phyloP scores from a whole-genome alignment of 225 moss, liverwort and hornwort species.

The Physcomitrium patens region DNA sequence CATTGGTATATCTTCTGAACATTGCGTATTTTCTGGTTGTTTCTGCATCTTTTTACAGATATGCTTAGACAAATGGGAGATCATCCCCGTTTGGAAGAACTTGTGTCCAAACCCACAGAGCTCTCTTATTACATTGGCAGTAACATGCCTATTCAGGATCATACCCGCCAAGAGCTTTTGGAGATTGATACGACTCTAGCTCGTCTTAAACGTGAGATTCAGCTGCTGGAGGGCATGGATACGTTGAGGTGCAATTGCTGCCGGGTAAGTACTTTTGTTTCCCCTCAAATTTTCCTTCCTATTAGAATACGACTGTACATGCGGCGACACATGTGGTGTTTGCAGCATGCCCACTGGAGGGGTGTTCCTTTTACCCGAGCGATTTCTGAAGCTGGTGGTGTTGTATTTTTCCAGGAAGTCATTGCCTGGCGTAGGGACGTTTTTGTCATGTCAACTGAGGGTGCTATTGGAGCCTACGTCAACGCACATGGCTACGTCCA shows the following conservation, averaged over 20 bases:
- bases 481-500: slow-evolving; percentile 86
- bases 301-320: slow-evolving; percentile 1
- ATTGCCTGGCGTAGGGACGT: slow-evolving; percentile 85
- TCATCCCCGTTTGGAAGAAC: slow-evolving; percentile 78
- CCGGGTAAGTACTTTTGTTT: slow-evolving; percentile 42
- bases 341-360: not conserved
- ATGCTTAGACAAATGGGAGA: slow-evolving; percentile 91
- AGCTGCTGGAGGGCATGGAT: slow-evolving; percentile 88
- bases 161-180: slow-evolving; percentile 91
- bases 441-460: slow-evolving; percentile 94
- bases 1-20: not conserved
- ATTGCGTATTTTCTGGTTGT: slow-evolving; percentile 5
- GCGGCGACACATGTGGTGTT: not conserved
- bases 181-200: slow-evolving; percentile 84
- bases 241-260: slow-evolving; percentile 84
- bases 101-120: slow-evolving; percentile 56
- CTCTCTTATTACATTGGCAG: slow-evolving; percentile 93
- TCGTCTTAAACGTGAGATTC: slow-evolving; percentile 89
- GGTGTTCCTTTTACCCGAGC: not conserved
- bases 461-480: slow-evolving; percentile 89
- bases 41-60: slow-evolving; percentile 47
- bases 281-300: slow-evolving; percentile 8
- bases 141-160: slow-evolving; percentile 94
- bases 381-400: slow-evolving; percentile 6
- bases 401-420: slow-evolving; percentile 62